These are phyloP conservation scores for Aphanoascus verrucosus DNA, from an alignment of 2,329 filamentous ascomycete genomes.

Conservation along the genomic window DNA sequence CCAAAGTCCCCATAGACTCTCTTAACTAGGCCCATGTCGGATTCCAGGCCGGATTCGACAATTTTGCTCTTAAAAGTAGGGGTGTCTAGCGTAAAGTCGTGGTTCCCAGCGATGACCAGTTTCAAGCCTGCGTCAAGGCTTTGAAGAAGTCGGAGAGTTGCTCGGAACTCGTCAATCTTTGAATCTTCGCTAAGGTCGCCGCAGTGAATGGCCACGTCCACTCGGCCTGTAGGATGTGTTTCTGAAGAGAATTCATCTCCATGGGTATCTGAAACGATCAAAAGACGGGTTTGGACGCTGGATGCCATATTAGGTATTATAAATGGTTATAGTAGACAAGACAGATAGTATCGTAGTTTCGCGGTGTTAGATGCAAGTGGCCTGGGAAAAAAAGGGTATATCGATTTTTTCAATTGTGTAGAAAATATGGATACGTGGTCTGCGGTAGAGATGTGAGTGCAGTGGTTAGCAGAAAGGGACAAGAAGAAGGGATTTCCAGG, in stretches of 20 bases:
- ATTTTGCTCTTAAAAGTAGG: constrained; percentile 29
- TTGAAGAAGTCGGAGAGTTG: constrained; percentile 29
- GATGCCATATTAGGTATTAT: background rate
- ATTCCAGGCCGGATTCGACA: constrained; percentile 19
- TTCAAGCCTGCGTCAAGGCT: constrained; percentile 42
- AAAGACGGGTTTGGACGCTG: constrained; percentile 26
- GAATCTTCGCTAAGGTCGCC: constrained; percentile 43
- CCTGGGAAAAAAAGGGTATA: too few relatives aligned
- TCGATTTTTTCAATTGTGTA: too few relatives aligned
- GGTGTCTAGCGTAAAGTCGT: constrained; percentile 40
- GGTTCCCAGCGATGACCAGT: constrained; percentile 47
- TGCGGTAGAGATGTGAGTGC: too few relatives aligned
- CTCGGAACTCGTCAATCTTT: constrained; percentile 32
- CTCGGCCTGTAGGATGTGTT: constrained; percentile 23
- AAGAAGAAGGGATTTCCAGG: too few relatives aligned
- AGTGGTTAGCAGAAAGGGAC: too few relatives aligned
- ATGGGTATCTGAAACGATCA: constrained; percentile 42
- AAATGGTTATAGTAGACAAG: too few relatives aligned
- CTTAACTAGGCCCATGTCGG: constrained; percentile 22
- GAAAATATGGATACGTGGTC: too few relatives aligned
- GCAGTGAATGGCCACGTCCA: constrained; percentile 42
- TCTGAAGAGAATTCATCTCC: constrained; percentile 18
- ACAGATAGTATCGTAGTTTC: too few relatives aligned
- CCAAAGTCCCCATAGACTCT: constrained; percentile 34
- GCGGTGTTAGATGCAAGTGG: too few relatives aligned